These are phyloP conservation scores for Nakataea oryzae DNA, from an alignment of 2,329 filamentous ascomycete genomes.

Conservation along the genomic window DNA sequence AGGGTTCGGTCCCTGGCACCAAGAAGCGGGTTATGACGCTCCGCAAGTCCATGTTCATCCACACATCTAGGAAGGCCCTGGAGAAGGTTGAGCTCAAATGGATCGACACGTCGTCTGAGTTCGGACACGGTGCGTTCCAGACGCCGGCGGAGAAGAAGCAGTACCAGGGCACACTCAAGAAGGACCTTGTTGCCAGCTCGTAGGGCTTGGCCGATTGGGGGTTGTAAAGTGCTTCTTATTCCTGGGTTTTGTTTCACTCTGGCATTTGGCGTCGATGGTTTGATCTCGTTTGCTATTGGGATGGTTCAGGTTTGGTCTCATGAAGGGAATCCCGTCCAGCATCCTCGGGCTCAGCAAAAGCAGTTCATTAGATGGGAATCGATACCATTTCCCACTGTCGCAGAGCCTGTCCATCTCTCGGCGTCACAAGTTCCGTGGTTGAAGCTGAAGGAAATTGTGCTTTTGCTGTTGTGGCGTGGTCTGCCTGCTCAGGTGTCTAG, in stretches of 20 bases:
- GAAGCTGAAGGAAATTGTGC: too few species aligned
- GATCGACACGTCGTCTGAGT: constrained; percentile 99
- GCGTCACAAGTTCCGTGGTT: background rate
- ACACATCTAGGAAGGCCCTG: constrained; percentile 89
- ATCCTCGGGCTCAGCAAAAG: constrained; percentile 3
- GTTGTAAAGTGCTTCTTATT: background rate
- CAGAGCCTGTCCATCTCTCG: constrained; percentile 14
- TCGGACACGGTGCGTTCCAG: constrained; percentile 99
- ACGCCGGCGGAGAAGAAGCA: constrained; percentile 96
- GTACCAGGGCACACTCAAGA: constrained; percentile 98
- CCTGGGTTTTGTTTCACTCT: background rate
- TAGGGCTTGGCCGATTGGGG: constrained; percentile 28
- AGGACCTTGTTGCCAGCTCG: constrained; percentile 57
- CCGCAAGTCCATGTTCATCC: constrained; percentile 95
- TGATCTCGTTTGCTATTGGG: constrained; percentile 5
- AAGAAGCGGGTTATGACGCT: constrained; percentile 99
- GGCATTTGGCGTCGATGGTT: constrained; percentile 6
- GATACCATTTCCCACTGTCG: background rate
- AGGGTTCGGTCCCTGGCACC: constrained; percentile 93
- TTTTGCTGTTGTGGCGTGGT: background rate
- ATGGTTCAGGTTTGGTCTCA: constrained; percentile 5
- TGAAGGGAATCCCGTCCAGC: background rate
- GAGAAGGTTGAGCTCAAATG: constrained; percentile 99
- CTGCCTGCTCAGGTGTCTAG: background rate
- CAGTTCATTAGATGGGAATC: background rate